Evolutionary conservation across 495 filamentous ascomycete genomes (phyloP).

Genomic region (Podospora comata): DNA sequence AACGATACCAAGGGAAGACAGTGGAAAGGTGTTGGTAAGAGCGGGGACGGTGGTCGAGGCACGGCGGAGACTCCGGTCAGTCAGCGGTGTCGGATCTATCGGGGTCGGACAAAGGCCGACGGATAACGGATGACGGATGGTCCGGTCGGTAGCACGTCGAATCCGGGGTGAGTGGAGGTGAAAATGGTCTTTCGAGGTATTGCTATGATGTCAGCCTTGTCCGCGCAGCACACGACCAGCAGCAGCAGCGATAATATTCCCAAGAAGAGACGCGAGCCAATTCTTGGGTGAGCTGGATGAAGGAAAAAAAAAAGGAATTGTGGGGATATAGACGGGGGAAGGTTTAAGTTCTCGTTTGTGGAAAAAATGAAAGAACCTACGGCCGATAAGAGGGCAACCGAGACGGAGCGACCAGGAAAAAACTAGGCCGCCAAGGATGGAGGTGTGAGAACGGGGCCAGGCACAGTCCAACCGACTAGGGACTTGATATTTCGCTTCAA

Average conservation of each 20-base stretch:
- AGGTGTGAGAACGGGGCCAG: conserved; percentile 4
- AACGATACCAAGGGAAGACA: conserved; percentile 20
- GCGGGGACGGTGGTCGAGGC: conserved; percentile 16
- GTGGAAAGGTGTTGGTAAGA: conserved; percentile 18
- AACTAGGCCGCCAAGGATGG: conserved; percentile 23
- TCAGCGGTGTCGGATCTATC: conserved; percentile 3
- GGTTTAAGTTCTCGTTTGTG: neutral
- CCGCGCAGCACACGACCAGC: conserved; percentile 7
- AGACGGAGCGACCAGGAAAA: conserved; percentile 11
- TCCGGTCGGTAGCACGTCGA: conserved; percentile 14
- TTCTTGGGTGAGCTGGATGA: neutral
- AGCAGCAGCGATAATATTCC: conserved; percentile 7
- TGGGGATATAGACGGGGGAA: conserved; percentile 17
- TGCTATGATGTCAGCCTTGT: conserved; percentile 32
- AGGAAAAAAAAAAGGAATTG: conserved; percentile 15
- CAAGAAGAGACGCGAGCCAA: neutral
- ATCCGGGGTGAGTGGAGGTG: conserved; percentile 11
- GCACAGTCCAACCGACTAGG: conserved; percentile 6
- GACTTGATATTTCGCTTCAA: neutral
- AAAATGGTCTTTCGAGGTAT: conserved; percentile 9
- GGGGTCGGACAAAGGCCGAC: conserved; percentile 2
- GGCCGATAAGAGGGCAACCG: conserved; percentile 20
- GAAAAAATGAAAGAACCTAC: conserved; percentile 23
- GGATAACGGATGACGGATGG: neutral
- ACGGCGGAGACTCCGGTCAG: conserved; percentile 11